Evolutionary conservation across 192 early-diverging fungal species (phyloP), one percentile per base, ranked within the genome.

Genomic region (Glomus cerebriforme): DNA sequence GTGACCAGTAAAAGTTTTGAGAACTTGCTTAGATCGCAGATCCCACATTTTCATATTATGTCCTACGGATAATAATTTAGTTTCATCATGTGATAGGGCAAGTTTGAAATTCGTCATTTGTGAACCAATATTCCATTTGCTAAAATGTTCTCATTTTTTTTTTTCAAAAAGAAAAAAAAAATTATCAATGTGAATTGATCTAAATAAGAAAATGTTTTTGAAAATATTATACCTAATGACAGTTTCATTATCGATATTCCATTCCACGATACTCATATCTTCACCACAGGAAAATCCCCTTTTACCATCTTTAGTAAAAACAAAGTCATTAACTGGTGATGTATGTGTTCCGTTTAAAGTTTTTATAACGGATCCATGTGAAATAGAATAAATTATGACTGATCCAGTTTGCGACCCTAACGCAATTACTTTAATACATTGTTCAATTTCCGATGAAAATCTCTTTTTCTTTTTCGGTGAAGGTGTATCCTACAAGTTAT

Each of bases 41-140:
- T 88, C 86, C 87, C 86, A 90, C 22, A 90, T 69, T 45, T 83
- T 86, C 80, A 90, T 88, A 10, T 81, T 87, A 65, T 88, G 86
- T 75, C 89, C 87, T 31, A 87, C 87, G 24, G 87, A 83, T 64
- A 82, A 77, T 26, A 90, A 71, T 65, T 84, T 90, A 19, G 66
- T 84, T 76, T 88, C 87, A 37, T 84, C 82, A 65, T 90, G 85
- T 62, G 82, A 86, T 15, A 90, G 75, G 26, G 81, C 79, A 29
- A 90, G 70, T 70, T 82, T 86, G 26, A 17, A 37, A 37, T 83
- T 86, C 29, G 86, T 81, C 17, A 81, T 79, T 64, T 88, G 86
- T 26, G 80, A 72, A 62, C 86, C 89, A 32, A 85, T 81, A n/a
- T 87, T 86, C 82, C 86, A 87, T 47, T 88, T 88, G 59, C 84